A percentile compares a stretch with the other conserved stretches of the same genome.
Conservation (phyloP, 2,329 filamentous ascomycete species). For the Fusarium cyanostomum region DNA sequence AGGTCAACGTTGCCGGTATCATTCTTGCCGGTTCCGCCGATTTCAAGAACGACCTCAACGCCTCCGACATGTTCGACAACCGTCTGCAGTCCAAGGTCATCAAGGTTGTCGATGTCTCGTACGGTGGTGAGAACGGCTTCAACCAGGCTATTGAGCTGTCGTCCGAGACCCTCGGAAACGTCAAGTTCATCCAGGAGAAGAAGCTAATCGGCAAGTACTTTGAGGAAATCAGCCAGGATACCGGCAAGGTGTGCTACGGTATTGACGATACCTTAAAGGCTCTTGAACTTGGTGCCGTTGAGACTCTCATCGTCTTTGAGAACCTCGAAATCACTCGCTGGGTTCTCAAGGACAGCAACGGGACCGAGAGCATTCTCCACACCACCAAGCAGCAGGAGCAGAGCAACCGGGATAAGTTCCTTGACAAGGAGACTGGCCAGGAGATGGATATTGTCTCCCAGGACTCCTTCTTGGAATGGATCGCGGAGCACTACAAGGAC, state of each 20-base stretch:
- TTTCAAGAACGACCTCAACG: conserved; percentile 99
- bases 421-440: conserved; percentile 94
- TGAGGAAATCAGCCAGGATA: conserved; percentile 98
- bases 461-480: conserved; percentile 98
- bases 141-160: conserved; percentile 98
- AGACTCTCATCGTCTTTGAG: conserved; percentile 95
- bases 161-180: conserved; percentile 94
- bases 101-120: conserved; percentile 99
- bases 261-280: conserved; percentile 98
- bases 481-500: conserved; percentile 97
- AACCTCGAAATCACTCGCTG: conserved; percentile 95
- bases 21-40: conserved; percentile 97
- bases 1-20: conserved; percentile 95
- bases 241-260: conserved; percentile 96
- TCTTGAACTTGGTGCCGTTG: conserved; percentile 92
- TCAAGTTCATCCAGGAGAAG: conserved; percentile 99
- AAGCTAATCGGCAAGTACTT: conserved; percentile 99
- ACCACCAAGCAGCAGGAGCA: conserved; percentile 83
- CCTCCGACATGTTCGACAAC: conserved; percentile 95
- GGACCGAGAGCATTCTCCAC: conserved; percentile 79
- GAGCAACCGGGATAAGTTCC: conserved; percentile 80
- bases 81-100: conserved; percentile 95
- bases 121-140: conserved; percentile 99
- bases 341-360: conserved; percentile 82
- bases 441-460: conserved; percentile 96